Conservation (phyloP, 257 asterid species). For the Paulownia fortunei region DNA sequence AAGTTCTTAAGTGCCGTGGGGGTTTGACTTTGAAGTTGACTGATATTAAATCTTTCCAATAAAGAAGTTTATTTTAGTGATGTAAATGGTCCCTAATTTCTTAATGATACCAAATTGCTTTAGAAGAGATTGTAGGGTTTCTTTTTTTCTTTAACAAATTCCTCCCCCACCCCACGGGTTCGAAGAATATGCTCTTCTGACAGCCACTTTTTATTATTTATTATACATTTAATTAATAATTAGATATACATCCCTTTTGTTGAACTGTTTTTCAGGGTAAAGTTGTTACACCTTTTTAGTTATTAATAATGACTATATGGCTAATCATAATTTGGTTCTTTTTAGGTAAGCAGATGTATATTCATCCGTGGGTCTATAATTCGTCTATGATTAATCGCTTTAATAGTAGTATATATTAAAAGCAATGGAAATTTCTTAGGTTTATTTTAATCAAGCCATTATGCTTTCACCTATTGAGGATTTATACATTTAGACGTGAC, state of each 20-base stretch:
- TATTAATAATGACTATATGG: conserved; percentile 13
- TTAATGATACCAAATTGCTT: conserved; percentile 41
- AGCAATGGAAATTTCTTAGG: background rate
- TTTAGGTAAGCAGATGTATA: conserved; percentile 25
- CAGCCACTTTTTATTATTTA: conserved; percentile 28
- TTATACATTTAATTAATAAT: background rate
- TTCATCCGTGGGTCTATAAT: conserved; percentile 36
- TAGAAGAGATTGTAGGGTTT: conserved; percentile 23
- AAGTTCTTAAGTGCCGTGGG: conserved; percentile 42
- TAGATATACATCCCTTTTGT: conserved; percentile 17
- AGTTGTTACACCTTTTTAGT: conserved; percentile 35
- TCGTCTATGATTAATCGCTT: conserved; percentile 34
- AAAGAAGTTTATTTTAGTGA: conserved; percentile 30
- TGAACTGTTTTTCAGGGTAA: conserved; percentile 30
- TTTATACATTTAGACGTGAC: background rate
- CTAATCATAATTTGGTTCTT: conserved; percentile 33
- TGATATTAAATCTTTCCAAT: conserved; percentile 42
- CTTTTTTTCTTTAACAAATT: background rate
- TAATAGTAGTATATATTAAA: conserved; percentile 14
- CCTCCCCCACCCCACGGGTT: conserved; percentile 8
- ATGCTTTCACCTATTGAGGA: background rate
- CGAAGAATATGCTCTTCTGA: conserved; percentile 35
- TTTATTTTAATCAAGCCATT: background rate
- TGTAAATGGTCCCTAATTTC: conserved; percentile 41
- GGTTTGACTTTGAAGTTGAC: conserved; percentile 56